phyloP scores from a whole-genome alignment of 2,329 filamentous ascomycete genomes.

The Kalaharituber pfeilii region DNA sequence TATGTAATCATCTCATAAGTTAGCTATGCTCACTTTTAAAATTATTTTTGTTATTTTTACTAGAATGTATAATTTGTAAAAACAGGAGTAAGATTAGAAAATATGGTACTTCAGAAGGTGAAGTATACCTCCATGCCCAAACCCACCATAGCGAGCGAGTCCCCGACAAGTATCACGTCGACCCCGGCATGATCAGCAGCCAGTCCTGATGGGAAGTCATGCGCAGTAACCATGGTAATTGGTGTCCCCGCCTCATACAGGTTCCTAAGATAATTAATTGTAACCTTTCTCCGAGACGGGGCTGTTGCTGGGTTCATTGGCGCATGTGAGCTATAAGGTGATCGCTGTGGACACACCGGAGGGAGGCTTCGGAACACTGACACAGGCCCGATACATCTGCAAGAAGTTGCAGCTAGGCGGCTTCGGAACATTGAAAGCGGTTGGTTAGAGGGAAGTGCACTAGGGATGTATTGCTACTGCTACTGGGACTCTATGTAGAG shows the following conservation, averaged over 20 bases:
- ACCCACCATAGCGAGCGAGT: slow-evolving; percentile 92
- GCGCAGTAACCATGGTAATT: slow-evolving; percentile 84
- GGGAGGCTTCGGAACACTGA: too few species aligned
- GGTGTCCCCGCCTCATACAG: slow-evolving; percentile 67
- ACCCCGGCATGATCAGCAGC: slow-evolving; percentile 85
- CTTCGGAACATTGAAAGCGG: background rate
- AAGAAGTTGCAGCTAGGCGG: background rate
- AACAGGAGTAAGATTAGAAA: too few species aligned
- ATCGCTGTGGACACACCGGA: too few species aligned
- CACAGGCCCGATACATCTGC: background rate
- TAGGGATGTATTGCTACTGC: too few species aligned
- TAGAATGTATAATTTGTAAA: too few species aligned
- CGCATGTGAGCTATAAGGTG: slow-evolving; percentile 73
- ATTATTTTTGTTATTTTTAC: too few species aligned
- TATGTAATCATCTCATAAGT: too few species aligned
- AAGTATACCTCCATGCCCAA: slow-evolving; percentile 55
- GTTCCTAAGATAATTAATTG: slow-evolving; percentile 56
- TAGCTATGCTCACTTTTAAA: too few species aligned
- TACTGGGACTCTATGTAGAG: too few species aligned
- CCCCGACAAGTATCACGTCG: slow-evolving; percentile 80
- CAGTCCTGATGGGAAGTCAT: slow-evolving; percentile 86
- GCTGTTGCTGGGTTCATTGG: slow-evolving; percentile 49
- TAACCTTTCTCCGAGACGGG: slow-evolving; percentile 64
- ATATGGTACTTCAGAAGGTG: too few species aligned
- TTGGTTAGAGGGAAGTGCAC: background rate